These are phyloP conservation scores for Perilla frutescens DNA, from an alignment of 257 asterid genomes.

Conservation along the genomic window DNA sequence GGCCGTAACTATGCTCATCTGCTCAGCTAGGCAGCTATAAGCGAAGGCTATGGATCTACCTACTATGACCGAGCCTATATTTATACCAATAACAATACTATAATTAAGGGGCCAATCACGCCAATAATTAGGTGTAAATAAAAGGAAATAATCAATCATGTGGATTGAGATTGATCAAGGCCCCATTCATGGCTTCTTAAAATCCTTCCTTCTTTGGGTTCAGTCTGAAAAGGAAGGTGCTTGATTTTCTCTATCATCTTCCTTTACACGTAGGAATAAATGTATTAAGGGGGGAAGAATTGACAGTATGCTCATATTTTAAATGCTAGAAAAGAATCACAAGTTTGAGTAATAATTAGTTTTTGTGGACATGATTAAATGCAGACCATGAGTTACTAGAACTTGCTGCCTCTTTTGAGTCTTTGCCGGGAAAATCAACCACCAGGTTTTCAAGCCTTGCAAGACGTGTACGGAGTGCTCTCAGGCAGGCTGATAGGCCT, in stretches of 20 bases:
- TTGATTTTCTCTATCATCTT: not conserved
- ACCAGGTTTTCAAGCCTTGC: conserved; percentile 71
- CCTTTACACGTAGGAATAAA: conserved; percentile 20
- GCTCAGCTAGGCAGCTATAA: not conserved
- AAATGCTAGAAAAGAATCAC: conserved; percentile 8
- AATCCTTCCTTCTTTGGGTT: not conserved
- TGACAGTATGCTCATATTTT: not conserved
- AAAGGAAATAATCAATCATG: not conserved
- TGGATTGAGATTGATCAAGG: not conserved
- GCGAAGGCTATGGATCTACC: not conserved
- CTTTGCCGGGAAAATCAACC: conserved; percentile 70
- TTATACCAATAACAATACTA: not conserved
- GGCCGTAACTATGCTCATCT: not conserved
- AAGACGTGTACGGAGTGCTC: conserved; percentile 89
- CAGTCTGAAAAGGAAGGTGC: not conserved
- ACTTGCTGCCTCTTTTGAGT: conserved; percentile 81
- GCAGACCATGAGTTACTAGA: conserved; percentile 91
- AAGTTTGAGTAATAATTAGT: conserved; percentile 29
- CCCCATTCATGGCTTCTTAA: not conserved
- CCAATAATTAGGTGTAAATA: conserved; percentile 8
- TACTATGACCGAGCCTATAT: not conserved
- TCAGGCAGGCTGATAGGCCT: conserved; percentile 76
- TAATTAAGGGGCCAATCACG: not conserved
- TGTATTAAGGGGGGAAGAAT: conserved; percentile 6
- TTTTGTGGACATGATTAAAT: conserved; percentile 38